phyloP scores from a whole-genome alignment of 805 yeast genomes.

The Saccharomycopsis olivae region DNA sequence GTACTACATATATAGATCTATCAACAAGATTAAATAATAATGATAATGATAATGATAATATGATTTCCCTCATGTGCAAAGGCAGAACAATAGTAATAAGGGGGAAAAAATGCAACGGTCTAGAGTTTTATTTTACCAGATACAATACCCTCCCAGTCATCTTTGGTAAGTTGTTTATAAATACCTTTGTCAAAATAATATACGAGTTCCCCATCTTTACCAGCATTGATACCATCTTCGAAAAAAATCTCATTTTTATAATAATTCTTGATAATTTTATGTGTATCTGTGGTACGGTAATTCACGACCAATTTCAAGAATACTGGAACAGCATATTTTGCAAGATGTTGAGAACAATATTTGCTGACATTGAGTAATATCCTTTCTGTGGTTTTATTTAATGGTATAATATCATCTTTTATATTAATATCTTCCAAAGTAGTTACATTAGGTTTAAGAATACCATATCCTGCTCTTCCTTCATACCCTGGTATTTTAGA shows the following conservation, averaged over 20 bases:
- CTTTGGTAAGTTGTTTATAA: constrained; percentile 47
- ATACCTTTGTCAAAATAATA: constrained; percentile 55
- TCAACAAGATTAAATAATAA: too few relatives aligned
- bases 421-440: background rate
- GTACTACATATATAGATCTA: too few relatives aligned
- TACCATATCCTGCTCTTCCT: constrained; percentile 91
- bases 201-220: constrained; percentile 49
- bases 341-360: constrained; percentile 38
- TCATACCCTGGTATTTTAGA: constrained; percentile 77
- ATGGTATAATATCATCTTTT: background rate
- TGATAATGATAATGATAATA: too few relatives aligned
- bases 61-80: too few relatives aligned
- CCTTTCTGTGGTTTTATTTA: constrained; percentile 21
- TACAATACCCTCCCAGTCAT: constrained; percentile 39
- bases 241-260: constrained; percentile 64
- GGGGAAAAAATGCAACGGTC: too few relatives aligned
- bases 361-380: constrained; percentile 27
- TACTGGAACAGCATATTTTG: constrained; percentile 78
- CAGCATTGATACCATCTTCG: constrained; percentile 50
- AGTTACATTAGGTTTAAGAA: constrained; percentile 39
- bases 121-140: too few relatives aligned
- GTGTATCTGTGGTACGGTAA: constrained; percentile 66
- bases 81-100: too few relatives aligned
- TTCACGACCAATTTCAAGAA: constrained; percentile 58
- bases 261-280: constrained; percentile 63